Evolutionary conservation across 78 protist genomes (phyloP).

Genomic region (Mantamonas sphyraenae): DNA sequence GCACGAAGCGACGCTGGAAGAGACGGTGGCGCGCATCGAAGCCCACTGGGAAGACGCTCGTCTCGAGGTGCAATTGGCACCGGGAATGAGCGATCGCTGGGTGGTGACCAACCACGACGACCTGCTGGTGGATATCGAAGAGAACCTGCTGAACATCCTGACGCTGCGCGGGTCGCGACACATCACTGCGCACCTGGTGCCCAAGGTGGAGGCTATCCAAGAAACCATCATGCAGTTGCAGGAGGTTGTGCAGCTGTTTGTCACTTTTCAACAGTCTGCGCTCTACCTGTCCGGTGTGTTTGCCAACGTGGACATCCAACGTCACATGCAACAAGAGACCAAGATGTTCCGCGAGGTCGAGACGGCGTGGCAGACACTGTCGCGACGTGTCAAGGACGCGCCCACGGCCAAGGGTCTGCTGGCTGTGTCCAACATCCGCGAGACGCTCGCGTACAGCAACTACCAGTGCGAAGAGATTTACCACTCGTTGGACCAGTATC

Average conservation of each 20-base stretch:
- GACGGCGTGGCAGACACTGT: constrained; percentile 26
- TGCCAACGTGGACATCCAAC: constrained; percentile 52
- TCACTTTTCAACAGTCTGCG: too few species aligned
- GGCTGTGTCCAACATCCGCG: constrained; percentile 14
- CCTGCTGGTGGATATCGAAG: too few species aligned
- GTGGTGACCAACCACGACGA: too few species aligned
- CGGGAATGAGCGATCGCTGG: too few species aligned
- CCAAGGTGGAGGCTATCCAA: constrained; percentile 46
- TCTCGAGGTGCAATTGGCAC: too few species aligned
- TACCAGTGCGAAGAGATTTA: background rate
- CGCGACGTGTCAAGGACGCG: background rate
- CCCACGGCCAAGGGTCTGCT: constrained; percentile 20
- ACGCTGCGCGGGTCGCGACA: too few species aligned
- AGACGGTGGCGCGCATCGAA: constrained; percentile 4
- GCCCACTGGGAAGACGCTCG: too few species aligned
- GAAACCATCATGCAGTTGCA: constrained; percentile 31
- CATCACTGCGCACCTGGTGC: too few species aligned
- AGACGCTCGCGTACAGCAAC: constrained; percentile 10
- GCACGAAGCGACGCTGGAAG: constrained; percentile 53
- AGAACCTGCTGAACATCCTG: too few species aligned
- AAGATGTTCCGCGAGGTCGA: constrained; percentile 50
- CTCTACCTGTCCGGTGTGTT: constrained; percentile 72
- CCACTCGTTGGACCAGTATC: constrained; percentile 33
- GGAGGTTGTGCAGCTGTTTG: too few species aligned
- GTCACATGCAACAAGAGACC: constrained; percentile 59